Conservation (phyloP, 2,329 filamentous ascomycete species). For the Trichoderma gracile region DNA sequence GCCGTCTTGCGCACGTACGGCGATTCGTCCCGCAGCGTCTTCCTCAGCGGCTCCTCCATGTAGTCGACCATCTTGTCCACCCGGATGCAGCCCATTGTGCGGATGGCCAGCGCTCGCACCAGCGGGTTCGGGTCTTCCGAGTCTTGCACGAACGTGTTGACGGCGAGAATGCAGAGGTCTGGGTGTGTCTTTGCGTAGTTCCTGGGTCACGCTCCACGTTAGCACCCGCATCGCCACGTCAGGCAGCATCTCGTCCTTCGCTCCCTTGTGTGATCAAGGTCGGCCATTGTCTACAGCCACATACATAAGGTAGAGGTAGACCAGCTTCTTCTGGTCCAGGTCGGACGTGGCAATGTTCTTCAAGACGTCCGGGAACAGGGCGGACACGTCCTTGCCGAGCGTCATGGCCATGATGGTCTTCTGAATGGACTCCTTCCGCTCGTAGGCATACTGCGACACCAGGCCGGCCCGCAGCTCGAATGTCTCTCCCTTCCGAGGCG, state of each 20-base stretch:
- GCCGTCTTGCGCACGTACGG: slow-evolving; percentile 98
- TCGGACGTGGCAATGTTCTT: slow-evolving; percentile 98
- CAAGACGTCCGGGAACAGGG: slow-evolving; percentile 92
- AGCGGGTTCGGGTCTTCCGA: slow-evolving; percentile 97
- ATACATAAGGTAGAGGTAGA: slow-evolving; percentile 96
- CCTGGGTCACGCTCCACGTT: slow-evolving; percentile 51
- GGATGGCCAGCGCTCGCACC: slow-evolving; percentile 89
- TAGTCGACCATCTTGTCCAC: slow-evolving; percentile 99
- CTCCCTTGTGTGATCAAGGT: no score
- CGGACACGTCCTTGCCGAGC: slow-evolving; percentile 95
- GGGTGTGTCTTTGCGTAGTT: slow-evolving; percentile 99
- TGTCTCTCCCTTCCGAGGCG: slow-evolving; percentile 94
- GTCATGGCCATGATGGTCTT: slow-evolving; percentile 99
- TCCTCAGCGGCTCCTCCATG: slow-evolving; percentile 96
- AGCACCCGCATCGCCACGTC: neutral
- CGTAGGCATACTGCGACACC: slow-evolving; percentile 98
- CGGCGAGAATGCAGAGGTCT: slow-evolving; percentile 95
- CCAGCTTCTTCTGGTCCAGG: slow-evolving; percentile 98
- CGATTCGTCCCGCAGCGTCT: slow-evolving; percentile 94
- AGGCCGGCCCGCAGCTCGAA: slow-evolving; percentile 94
- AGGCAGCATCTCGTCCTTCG: no score
- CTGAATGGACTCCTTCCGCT: slow-evolving; percentile 98
- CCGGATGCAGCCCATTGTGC: slow-evolving; percentile 97
- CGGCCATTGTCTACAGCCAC: slow-evolving; percentile 33
- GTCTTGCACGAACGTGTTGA: slow-evolving; percentile 99